Evolutionary conservation across 2,329 filamentous ascomycete species (phyloP), one percentile per base, ranked within the genome.

Genomic region (Verticillium longisporum): DNA sequence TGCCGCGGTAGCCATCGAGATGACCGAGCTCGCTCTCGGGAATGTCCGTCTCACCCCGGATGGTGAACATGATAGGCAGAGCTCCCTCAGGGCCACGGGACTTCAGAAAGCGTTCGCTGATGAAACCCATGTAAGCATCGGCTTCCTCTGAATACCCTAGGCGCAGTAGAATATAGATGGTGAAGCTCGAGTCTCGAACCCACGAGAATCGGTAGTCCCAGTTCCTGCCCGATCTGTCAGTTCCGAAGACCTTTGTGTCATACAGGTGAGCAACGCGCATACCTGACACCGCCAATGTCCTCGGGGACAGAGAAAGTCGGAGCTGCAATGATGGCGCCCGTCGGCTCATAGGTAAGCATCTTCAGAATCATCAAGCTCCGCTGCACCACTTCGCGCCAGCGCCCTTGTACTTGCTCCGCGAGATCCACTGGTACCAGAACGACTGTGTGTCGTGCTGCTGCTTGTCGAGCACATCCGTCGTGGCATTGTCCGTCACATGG

Each of bases 61-160:
- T 92, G 50, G 87, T 90, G 70, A 92, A 92, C 89, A 93, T 92
- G 69, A 93, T 90, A 11, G 90, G 90, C 38, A 93, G 74, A 0
- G 83, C 85, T 33, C 85, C 84, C 57, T 87, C 83, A 1, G 80
- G 70, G 7, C 77, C 77, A n/a, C 84, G 80, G 1, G 86, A 86
- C 62, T 84, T 80, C 36, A 83, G 77, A 63, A 92, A 85, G 10
- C 88, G 83, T 65, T 90, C 84, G 73, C 84, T 90, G 65, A 93
- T 91, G 70, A 92, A 93, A 60, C 83, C 81, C 81, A 92, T 91
- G 72, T 91, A 93, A 1, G 88, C 86, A 70, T 92, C 88, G 3
- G 89, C 89, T 72, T 93, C 90, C 21, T 87, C 83, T 33, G 80
- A 86, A 74, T 92, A 92, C 6, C 90, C 90, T 70, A 92, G 83